These are phyloP conservation scores for Pleurotus cornucopiae DNA, from an alignment of 768 basidiomycete species.

Conservation along the genomic window DNA sequence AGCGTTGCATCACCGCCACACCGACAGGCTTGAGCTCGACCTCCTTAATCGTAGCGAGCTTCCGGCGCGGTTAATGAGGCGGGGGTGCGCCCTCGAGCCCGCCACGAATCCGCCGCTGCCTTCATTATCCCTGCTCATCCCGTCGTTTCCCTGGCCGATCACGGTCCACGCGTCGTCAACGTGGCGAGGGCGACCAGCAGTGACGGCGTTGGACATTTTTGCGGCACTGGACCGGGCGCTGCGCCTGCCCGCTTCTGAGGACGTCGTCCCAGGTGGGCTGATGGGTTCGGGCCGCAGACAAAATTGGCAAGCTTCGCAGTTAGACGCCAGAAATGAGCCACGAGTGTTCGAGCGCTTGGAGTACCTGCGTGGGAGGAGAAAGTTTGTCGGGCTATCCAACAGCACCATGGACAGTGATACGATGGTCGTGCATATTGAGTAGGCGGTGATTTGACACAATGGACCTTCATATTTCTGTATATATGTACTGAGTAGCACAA, in stretches of 20 bases:
- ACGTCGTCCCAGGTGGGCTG: neutral
- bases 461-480: too few relatives aligned
- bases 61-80: neutral
- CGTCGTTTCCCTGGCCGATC: neutral
- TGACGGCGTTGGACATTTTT: neutral
- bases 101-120: slow-evolving; percentile 1
- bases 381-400: neutral
- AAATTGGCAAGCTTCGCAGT: neutral
- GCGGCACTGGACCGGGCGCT: neutral
- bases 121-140: neutral
- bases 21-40: neutral
- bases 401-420: neutral
- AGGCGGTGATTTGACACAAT: too few relatives aligned
- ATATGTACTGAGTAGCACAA: too few relatives aligned
- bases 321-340: neutral
- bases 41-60: neutral
- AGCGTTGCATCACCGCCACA: neutral
- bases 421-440: neutral
- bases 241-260: neutral
- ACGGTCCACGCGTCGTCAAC: neutral
- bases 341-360: neutral
- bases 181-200: neutral
- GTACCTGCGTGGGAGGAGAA: neutral
- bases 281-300: neutral
- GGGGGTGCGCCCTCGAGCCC: neutral